phyloP scores from a whole-genome alignment of 352 stramenopile species.

The Peronosclerospora sorghi region DNA sequence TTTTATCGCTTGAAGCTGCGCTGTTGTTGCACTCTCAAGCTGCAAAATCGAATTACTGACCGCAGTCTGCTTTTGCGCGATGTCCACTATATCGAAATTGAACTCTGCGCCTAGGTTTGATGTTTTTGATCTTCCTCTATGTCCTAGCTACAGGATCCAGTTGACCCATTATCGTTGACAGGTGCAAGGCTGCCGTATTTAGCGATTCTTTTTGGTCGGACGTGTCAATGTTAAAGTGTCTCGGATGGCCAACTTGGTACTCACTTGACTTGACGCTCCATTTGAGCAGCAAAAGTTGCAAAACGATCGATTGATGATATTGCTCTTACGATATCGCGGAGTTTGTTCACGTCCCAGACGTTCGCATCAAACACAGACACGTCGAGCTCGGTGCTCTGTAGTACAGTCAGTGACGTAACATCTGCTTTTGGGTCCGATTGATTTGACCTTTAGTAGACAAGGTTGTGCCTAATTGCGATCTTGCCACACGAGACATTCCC shows the following conservation, averaged over 20 bases:
- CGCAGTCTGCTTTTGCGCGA: slow-evolving; percentile 38
- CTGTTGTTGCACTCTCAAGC: slow-evolving; percentile 21
- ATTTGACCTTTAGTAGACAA: slow-evolving; percentile 38
- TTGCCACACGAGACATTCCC: slow-evolving; percentile 38
- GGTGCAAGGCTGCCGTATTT: slow-evolving; percentile 29
- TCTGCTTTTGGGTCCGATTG: slow-evolving; percentile 38
- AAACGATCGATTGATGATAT: slow-evolving; percentile 49
- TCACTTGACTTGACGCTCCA: slow-evolving; percentile 47
- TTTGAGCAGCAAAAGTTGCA: slow-evolving; percentile 36
- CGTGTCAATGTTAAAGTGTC: slow-evolving; percentile 51
- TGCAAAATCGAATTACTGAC: slow-evolving; percentile 30
- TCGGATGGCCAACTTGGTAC: slow-evolving; percentile 39
- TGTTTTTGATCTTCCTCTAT: slow-evolving; percentile 31
- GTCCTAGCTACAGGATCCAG: slow-evolving; percentile 35
- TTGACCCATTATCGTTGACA: slow-evolving; percentile 46
- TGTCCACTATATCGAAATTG: slow-evolving; percentile 33
- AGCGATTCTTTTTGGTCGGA: slow-evolving; percentile 37
- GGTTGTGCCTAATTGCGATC: slow-evolving; percentile 48
- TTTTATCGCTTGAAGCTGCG: slow-evolving; percentile 15
- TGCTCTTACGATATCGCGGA: slow-evolving; percentile 43
- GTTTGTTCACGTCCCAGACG: slow-evolving; percentile 41
- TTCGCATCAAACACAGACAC: slow-evolving; percentile 49
- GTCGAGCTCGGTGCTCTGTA: slow-evolving; percentile 51
- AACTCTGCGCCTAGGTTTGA: slow-evolving; percentile 40
- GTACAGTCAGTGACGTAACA: slow-evolving; percentile 7